A percentile compares a stretch with the other conserved stretches of the same genome.
Conservation (phyloP, 2,329 filamentous ascomycete genomes). For the Fusarium anthophilum region DNA sequence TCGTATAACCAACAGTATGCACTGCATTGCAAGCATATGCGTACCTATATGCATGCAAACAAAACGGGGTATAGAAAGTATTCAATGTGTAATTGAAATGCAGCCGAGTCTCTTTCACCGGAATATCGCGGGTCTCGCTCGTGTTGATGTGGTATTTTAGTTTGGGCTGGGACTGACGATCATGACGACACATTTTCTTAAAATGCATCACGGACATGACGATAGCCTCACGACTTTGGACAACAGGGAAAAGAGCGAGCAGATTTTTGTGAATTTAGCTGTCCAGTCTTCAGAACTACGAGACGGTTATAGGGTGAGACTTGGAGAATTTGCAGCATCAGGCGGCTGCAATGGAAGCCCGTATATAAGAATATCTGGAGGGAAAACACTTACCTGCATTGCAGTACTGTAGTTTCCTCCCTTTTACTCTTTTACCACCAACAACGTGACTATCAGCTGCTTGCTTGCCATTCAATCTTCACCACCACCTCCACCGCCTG, state of each 20-base stretch:
- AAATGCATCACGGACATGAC: conserved; percentile 13
- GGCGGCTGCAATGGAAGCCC: conserved; percentile 5
- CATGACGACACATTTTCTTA: conserved; percentile 38
- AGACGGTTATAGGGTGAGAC: background rate
- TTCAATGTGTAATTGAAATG: conserved; percentile 20
- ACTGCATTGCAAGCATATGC: background rate
- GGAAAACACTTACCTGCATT: background rate
- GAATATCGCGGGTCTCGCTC: conserved; percentile 22
- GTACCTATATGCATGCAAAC: background rate
- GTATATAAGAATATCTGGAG: conserved; percentile 31
- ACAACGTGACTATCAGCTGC: conserved; percentile 35
- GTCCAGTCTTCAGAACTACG: background rate
- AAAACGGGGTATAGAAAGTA: conserved; percentile 7
- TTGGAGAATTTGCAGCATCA: background rate
- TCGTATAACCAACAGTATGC: background rate
- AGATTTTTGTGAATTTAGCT: background rate
- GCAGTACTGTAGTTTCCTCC: background rate
- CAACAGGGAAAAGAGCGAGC: background rate
- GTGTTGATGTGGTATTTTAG: conserved; percentile 16
- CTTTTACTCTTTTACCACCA: background rate
- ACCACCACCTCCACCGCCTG: background rate
- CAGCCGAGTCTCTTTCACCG: conserved; percentile 16
- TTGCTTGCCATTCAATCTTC: conserved; percentile 3
- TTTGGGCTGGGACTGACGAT: conserved; percentile 27
- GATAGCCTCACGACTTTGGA: background rate